A percentile compares a stretch with the other conserved stretches of the same genome.
phyloP scores from a whole-genome alignment of 169 alveolate species.

The Eimeria praecox region DNA sequence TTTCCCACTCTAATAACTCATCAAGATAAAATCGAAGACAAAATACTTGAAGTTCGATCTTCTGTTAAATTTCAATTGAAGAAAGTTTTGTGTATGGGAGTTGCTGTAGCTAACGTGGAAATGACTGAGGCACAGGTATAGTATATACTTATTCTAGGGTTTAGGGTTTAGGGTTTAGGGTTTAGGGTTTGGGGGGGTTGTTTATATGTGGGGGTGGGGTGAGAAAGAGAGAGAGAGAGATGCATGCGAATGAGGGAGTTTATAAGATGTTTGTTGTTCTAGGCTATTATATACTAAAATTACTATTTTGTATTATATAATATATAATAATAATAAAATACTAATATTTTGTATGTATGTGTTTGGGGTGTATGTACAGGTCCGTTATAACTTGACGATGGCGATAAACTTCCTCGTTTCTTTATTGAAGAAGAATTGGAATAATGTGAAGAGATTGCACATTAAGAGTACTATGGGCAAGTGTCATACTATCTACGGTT shows the following conservation, averaged over 20 bases:
- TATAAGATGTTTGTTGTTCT: too few species aligned
- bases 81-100: conserved; percentile 98
- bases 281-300: too few species aligned
- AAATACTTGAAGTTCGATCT: conserved; percentile 97
- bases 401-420: conserved; percentile 99
- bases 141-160: background rate
- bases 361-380: conserved; percentile 83
- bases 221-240: too few species aligned
- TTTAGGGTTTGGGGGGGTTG: background rate
- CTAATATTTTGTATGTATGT: background rate
- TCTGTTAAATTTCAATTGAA: conserved; percentile 94
- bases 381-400: conserved; percentile 97
- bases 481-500: conserved; percentile 98
- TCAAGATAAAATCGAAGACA: conserved; percentile 96
- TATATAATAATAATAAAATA: too few species aligned
- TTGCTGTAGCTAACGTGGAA: conserved; percentile 99
- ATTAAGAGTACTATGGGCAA: conserved; percentile 99
- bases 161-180: background rate
- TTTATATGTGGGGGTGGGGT: too few species aligned
- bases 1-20: conserved; percentile 99
- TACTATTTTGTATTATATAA: too few species aligned
- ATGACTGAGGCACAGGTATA: conserved; percentile 96
- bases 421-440: conserved; percentile 99
- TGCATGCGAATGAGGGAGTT: too few species aligned
- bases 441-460: conserved; percentile 98